Percentiles rank a stretch among this genome's conserved stretches.
Evolutionary conservation across 495 filamentous ascomycete species (phyloP).

Genomic region (Talaromyces ruber): DNA sequence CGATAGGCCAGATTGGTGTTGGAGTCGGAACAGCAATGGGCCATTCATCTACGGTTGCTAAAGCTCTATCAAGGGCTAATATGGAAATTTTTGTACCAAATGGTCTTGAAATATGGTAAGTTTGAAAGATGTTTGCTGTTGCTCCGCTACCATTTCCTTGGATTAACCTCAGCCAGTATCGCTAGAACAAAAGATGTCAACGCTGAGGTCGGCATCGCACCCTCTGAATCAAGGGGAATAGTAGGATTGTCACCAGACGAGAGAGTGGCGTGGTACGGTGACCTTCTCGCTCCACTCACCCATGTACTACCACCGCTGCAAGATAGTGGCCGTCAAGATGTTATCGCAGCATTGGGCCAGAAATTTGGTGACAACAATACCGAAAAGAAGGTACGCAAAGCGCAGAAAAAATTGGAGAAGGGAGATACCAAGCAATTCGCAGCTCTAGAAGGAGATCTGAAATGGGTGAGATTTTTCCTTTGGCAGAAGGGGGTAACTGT

Average conservation of each 20-base stretch:
- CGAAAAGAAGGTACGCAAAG: background rate
- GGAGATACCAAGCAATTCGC: background rate
- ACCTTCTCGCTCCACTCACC: background rate
- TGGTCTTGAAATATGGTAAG: constrained; percentile 4
- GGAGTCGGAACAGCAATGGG: background rate
- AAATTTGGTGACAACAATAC: background rate
- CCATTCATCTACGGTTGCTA: background rate
- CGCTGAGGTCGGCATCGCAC: background rate
- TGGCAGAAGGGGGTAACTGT: too few relatives aligned
- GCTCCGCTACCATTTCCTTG: too few relatives aligned
- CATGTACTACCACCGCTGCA: background rate
- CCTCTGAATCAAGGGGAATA: background rate
- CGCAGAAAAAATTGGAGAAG: background rate
- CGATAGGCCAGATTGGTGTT: constrained; percentile 1
- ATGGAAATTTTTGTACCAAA: constrained; percentile 1
- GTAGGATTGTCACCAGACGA: background rate
- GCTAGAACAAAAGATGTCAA: constrained; percentile 2
- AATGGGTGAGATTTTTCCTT: background rate
- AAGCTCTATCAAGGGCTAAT: background rate
- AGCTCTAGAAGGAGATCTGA: background rate
- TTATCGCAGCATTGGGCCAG: background rate
- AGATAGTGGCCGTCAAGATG: background rate
- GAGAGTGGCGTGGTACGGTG: background rate
- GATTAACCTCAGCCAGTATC: background rate
- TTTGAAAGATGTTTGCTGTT: background rate